A percentile compares a stretch with the other conserved stretches of the same genome.
These are phyloP conservation scores for Penicillium concentricum DNA, from an alignment of 2,329 filamentous ascomycete species.

Conservation along the genomic window DNA sequence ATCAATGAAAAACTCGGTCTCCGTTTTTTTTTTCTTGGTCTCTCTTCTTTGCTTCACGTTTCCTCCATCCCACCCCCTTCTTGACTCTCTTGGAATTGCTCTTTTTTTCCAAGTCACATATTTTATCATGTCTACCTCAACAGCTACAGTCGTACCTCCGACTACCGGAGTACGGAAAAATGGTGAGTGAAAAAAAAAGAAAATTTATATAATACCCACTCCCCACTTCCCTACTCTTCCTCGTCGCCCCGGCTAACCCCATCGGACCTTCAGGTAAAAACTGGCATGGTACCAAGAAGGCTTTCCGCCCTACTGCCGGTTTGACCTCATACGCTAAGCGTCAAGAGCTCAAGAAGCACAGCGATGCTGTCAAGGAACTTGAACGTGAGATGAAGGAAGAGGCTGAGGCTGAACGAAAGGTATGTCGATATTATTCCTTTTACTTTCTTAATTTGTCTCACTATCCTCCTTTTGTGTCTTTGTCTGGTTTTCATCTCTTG, in stretches of 20 bases:
- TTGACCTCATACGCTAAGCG: constrained; percentile 78
- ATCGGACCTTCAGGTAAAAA: constrained; percentile 70
- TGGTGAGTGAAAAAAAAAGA: constrained; percentile 53
- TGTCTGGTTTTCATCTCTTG: not conserved
- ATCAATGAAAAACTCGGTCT: constrained; percentile 21
- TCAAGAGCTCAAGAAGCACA: constrained; percentile 65
- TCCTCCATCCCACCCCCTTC: not conserved
- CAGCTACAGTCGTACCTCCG: constrained; percentile 27
- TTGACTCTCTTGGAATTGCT: not conserved
- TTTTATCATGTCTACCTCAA: constrained; percentile 47
- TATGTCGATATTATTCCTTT: constrained; percentile 42
- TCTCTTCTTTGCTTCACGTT: constrained; percentile 3
- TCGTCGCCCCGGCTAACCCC: constrained; percentile 15
- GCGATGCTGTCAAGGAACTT: constrained; percentile 79
- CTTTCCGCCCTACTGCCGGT: constrained; percentile 79
- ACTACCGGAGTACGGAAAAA: constrained; percentile 76
- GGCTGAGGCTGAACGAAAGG: constrained; percentile 85
- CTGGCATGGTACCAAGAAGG: constrained; percentile 80
- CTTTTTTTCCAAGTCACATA: not conserved
- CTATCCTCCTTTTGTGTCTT: not conserved
- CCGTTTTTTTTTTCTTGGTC: constrained; percentile 3
- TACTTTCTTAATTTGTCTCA: not conserved
- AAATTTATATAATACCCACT: not conserved
- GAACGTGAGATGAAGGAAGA: constrained; percentile 96
- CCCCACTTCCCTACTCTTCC: constrained; percentile 13